phyloP scores from a whole-genome alignment of 179 eudicot genomes.

The Patellifolia procumbens region DNA sequence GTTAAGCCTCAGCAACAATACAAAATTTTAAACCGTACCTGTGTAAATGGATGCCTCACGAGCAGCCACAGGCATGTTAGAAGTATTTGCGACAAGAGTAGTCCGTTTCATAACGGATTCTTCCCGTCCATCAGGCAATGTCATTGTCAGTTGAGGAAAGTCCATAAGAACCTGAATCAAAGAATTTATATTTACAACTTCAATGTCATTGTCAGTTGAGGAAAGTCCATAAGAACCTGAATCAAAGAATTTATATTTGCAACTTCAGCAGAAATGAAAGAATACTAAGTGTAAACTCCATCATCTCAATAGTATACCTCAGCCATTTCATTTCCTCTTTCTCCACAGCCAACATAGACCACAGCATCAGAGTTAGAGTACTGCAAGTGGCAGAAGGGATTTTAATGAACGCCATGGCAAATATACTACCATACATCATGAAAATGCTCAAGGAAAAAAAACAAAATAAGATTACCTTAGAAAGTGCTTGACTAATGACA shows the following conservation, averaged over 20 bases:
- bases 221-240: constrained; percentile 99
- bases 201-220: constrained; percentile 98
- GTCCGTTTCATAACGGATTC: constrained; percentile 99
- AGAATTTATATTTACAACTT: constrained; percentile 11
- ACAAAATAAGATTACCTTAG: constrained; percentile 58
- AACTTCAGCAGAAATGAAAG: constrained; percentile 16
- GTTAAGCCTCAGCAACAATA: background rate
- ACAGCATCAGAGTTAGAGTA: constrained; percentile 98
- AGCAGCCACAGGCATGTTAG: constrained; percentile 99
- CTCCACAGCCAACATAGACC: constrained; percentile 98
- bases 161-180: constrained; percentile 89
- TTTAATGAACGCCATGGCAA: constrained; percentile 7
- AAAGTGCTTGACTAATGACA: constrained; percentile 98
- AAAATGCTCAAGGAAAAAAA: background rate
- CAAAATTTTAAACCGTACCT: constrained; percentile 40
- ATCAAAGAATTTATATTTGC: constrained; percentile 7
- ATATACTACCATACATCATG: background rate
- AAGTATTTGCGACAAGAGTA: constrained; percentile 97
- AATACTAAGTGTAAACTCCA: constrained; percentile 4
- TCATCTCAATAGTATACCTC: constrained; percentile 55
- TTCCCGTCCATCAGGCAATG: constrained; percentile 98
- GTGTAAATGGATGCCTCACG: constrained; percentile 99
- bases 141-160: constrained; percentile 99
- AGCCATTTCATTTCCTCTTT: constrained; percentile 99
- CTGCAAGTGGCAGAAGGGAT: constrained; percentile 45